Evolutionary conservation across 257 asterid species (phyloP).

Genomic region (Pogostemon cablin): DNA sequence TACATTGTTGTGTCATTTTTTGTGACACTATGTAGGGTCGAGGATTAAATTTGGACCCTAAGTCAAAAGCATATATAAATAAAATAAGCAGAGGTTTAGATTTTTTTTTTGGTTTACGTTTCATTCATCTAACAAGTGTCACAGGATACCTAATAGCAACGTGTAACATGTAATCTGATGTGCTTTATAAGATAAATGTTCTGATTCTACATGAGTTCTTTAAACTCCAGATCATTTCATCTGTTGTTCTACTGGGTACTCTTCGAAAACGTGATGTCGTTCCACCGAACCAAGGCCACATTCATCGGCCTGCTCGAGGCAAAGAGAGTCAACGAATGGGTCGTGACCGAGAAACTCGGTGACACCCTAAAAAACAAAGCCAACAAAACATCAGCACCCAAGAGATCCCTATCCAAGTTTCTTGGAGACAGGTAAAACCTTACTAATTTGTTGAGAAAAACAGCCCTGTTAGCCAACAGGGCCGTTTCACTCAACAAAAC

Average conservation of each 20-base stretch:
- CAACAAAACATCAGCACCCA: slow-evolving; percentile 43
- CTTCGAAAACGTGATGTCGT: slow-evolving; percentile 94
- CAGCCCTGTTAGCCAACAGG: too few relatives aligned
- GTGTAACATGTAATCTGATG: too few relatives aligned
- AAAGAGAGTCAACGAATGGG: slow-evolving; percentile 93
- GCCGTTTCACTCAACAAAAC: too few relatives aligned
- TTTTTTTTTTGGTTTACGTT: too few relatives aligned
- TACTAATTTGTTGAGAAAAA: neutral
- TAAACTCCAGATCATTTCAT: slow-evolving; percentile 75
- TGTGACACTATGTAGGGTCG: neutral
- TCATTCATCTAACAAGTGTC: too few relatives aligned
- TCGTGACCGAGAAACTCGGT: slow-evolving; percentile 95
- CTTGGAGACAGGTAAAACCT: slow-evolving; percentile 66
- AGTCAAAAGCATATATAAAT: too few relatives aligned
- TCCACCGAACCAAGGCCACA: slow-evolving; percentile 95
- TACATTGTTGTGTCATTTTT: too few relatives aligned
- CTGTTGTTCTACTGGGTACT: slow-evolving; percentile 92
- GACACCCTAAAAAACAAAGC: slow-evolving; percentile 73
- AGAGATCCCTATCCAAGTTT: slow-evolving; percentile 45
- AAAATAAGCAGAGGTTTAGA: too few relatives aligned
- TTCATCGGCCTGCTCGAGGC: slow-evolving; percentile 87
- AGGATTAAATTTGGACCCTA: too few relatives aligned
- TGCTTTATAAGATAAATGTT: neutral
- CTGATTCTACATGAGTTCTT: neutral
- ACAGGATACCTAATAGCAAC: too few relatives aligned